A percentile compares a stretch with the other conserved stretches of the same genome.
Evolutionary conservation across 305 asterid genomes (phyloP).

Genomic region (Caryopteris hybrid): DNA sequence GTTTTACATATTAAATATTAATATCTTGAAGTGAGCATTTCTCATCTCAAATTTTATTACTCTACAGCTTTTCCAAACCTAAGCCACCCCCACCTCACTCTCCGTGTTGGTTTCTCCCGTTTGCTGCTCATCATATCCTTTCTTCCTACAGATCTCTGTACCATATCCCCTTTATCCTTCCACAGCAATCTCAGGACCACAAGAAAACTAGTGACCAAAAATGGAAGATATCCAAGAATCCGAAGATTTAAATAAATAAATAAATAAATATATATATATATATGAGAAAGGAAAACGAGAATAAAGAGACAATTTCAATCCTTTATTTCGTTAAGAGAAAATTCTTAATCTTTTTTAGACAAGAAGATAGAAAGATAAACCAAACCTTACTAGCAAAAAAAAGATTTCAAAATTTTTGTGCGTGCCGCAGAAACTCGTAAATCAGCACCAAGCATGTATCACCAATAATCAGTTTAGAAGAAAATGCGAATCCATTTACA

Average conservation of each 20-base stretch:
- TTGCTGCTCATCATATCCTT: too few species aligned
- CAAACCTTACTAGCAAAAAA: neutral
- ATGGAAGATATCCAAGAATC: neutral
- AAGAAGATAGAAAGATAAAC: too few species aligned
- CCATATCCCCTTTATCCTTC: too few species aligned
- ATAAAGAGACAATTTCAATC: neutral
- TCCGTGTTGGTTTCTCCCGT: too few species aligned
- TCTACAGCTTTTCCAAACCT: neutral
- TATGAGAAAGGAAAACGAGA: neutral
- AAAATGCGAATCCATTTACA: neutral
- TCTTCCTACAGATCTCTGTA: too few species aligned
- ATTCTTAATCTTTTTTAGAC: too few species aligned
- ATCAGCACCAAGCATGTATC: neutral
- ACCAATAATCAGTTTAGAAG: neutral
- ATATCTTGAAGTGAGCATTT: neutral
- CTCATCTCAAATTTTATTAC: too few species aligned
- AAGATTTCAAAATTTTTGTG: neutral
- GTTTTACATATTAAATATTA: neutral
- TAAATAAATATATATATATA: too few species aligned
- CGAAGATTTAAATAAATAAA: too few species aligned
- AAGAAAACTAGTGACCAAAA: neutral
- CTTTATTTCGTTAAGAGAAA: too few species aligned
- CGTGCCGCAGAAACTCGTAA: constrained; percentile 1
- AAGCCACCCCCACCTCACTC: too few species aligned
- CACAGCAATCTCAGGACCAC: neutral